Conservation (phyloP, 352 stramenopile genomes). For the Poterioochromonas sp. region DNA sequence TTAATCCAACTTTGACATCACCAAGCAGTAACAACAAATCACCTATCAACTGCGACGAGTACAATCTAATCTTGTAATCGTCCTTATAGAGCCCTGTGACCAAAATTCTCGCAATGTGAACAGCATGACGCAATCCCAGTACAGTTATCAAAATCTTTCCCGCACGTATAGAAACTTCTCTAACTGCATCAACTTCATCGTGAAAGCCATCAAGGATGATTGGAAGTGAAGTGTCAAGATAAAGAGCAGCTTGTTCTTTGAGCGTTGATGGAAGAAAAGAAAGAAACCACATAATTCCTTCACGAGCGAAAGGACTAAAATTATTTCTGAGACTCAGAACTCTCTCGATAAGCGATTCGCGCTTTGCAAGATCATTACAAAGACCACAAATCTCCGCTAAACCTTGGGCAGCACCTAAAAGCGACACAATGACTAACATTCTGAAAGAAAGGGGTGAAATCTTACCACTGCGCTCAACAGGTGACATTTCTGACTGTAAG, state of each 20-base stretch:
- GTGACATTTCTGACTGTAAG: conserved; percentile 83
- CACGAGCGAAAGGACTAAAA: conserved; percentile 82
- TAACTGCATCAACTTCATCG: conserved; percentile 93
- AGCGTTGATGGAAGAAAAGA: conserved; percentile 93
- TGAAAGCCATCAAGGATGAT: conserved; percentile 87
- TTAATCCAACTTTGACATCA: conserved; percentile 77
- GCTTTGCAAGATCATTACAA: conserved; percentile 53
- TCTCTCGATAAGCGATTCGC: conserved; percentile 52
- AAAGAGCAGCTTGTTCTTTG: conserved; percentile 74
- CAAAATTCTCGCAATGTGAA: conserved; percentile 92
- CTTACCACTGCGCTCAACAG: conserved; percentile 86
- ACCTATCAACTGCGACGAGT: conserved; percentile 87
- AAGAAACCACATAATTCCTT: conserved; percentile 97
- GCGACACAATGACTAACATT: not conserved
- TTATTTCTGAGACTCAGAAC: conserved; percentile 88
- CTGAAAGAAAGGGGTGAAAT: not conserved
- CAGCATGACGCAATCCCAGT: conserved; percentile 87
- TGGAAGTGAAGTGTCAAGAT: conserved; percentile 85
- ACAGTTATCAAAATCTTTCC: conserved; percentile 94
- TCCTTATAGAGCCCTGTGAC: conserved; percentile 90
- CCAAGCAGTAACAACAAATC: conserved; percentile 92
- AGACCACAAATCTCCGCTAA: conserved; percentile 81
- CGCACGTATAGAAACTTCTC: conserved; percentile 90
- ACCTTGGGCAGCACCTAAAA: conserved; percentile 76
- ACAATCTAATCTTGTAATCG: conserved; percentile 96